Evolutionary conservation across 108 stramenopile species (phyloP).

Genomic region (Stephanodiscus triporus): DNA sequence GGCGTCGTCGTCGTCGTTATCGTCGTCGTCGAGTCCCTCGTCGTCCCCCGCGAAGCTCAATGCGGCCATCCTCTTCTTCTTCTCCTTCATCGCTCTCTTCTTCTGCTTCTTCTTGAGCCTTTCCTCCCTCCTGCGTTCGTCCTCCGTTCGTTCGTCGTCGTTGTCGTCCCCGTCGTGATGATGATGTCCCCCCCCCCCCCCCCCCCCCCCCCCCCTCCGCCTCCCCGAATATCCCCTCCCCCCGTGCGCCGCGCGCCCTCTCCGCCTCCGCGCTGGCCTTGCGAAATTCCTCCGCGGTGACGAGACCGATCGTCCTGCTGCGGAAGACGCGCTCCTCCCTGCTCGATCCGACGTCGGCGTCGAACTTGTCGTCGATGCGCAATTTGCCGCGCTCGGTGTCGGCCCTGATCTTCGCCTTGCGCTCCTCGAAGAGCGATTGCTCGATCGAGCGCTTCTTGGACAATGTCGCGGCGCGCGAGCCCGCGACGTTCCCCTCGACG

Average conservation of each 20-base stretch:
- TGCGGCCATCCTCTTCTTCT: slow-evolving; percentile 66
- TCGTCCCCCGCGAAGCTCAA: slow-evolving; percentile 76
- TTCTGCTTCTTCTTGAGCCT: slow-evolving; percentile 39
- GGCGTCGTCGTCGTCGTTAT: background rate
- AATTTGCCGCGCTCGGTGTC: slow-evolving; percentile 50
- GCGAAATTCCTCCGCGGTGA: slow-evolving; percentile 84
- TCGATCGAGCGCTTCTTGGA: slow-evolving; percentile 73
- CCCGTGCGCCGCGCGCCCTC: slow-evolving; percentile 31
- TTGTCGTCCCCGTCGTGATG: background rate
- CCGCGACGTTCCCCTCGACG: slow-evolving; percentile 88
- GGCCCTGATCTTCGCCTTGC: slow-evolving; percentile 55
- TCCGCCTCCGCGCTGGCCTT: slow-evolving; percentile 53
- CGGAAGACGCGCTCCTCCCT: slow-evolving; percentile 60
- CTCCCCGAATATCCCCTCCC: slow-evolving; percentile 13
- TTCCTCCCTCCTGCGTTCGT: slow-evolving; percentile 42
- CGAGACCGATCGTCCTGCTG: slow-evolving; percentile 81
- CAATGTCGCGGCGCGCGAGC: slow-evolving; percentile 73
- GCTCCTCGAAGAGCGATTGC: slow-evolving; percentile 74
- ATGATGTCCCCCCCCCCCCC: slow-evolving; percentile 24
- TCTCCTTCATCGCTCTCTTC: slow-evolving; percentile 66
- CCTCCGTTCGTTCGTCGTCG: slow-evolving; percentile 46
- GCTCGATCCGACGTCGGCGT: slow-evolving; percentile 39
- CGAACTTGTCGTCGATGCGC: slow-evolving; percentile 56
- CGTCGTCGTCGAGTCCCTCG: slow-evolving; percentile 46
- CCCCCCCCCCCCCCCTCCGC: slow-evolving; percentile 1